A percentile compares a stretch with the other conserved stretches of the same genome.
phyloP scores from a whole-genome alignment of 192 early-diverging fungal species.

The Mortierella alpina region DNA sequence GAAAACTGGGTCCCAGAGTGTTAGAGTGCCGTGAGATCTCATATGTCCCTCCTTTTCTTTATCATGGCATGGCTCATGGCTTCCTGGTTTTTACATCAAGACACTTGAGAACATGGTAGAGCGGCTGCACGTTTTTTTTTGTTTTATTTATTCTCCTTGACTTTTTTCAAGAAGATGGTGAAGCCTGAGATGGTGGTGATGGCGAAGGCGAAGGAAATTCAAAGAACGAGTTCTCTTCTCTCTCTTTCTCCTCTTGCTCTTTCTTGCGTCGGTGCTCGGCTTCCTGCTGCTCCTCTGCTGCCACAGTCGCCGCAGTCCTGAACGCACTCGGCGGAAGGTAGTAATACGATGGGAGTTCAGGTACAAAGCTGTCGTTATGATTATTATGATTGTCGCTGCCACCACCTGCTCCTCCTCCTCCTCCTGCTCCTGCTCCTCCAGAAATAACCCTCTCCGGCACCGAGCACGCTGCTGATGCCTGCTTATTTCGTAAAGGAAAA shows the following conservation, averaged over 20 bases:
- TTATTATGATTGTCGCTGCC: neutral
- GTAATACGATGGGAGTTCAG: slow-evolving; percentile 15
- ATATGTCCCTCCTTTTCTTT: too few relatives aligned
- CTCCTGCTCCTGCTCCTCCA: neutral
- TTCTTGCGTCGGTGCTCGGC: neutral
- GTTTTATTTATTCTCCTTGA: neutral
- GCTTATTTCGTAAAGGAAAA: too few relatives aligned
- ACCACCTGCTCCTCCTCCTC: neutral
- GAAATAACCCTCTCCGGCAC: too few relatives aligned
- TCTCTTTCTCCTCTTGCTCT: slow-evolving; percentile 1
- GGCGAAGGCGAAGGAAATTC: neutral
- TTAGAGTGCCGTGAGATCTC: too few relatives aligned
- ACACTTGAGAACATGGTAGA: too few relatives aligned
- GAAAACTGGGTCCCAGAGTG: too few relatives aligned
- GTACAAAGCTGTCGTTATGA: neutral
- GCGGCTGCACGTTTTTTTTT: neutral
- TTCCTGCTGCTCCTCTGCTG: slow-evolving; percentile 13
- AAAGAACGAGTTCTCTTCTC: slow-evolving; percentile 25
- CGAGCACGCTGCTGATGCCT: too few relatives aligned
- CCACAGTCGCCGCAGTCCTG: slow-evolving; percentile 15
- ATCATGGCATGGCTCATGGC: too few relatives aligned
- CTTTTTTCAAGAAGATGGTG: neutral
- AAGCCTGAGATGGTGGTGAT: neutral
- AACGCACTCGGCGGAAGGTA: slow-evolving; percentile 42
- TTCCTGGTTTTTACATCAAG: too few relatives aligned